A percentile compares a stretch with the other conserved stretches of the same genome.
Conservation (phyloP, 306 rosid species). For the Prunus mira region DNA sequence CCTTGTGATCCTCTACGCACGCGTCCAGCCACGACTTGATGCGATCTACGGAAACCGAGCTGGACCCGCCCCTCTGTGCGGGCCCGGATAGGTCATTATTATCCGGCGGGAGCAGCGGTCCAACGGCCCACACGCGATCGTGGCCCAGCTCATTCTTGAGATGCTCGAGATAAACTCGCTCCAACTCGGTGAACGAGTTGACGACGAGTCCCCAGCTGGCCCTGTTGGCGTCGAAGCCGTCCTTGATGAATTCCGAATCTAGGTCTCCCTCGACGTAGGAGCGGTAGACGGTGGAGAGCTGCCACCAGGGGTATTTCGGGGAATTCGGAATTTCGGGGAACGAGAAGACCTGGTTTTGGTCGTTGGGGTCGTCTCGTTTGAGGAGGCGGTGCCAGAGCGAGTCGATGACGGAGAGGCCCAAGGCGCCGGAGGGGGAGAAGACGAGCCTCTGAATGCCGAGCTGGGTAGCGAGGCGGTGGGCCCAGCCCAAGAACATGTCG, state of each 20-base stretch:
- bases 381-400: conserved; percentile 31
- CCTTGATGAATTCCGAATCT: conserved; percentile 17
- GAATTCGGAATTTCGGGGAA: conserved; percentile 27
- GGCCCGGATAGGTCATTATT: neutral
- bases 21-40: conserved; percentile 45
- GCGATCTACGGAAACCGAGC: conserved; percentile 12
- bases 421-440: conserved; percentile 47
- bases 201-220: conserved; percentile 45
- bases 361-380: neutral
- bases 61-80: conserved; percentile 32
- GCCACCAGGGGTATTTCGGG: conserved; percentile 62
- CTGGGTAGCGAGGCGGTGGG: conserved; percentile 38
- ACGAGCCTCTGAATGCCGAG: conserved; percentile 32
- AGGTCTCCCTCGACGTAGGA: conserved; percentile 24
- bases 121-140: conserved; percentile 50
- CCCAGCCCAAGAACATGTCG: conserved; percentile 58
- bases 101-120: conserved; percentile 39
- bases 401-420: conserved; percentile 31
- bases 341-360: conserved; percentile 34
- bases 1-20: conserved; percentile 7
- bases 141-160: conserved; percentile 30
- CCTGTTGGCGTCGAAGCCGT: conserved; percentile 17
- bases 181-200: conserved; percentile 43
- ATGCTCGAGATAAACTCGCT: conserved; percentile 34
- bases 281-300: conserved; percentile 42